Conservation (phyloP, 805 yeast species). For the Teunomyces atbi region DNA sequence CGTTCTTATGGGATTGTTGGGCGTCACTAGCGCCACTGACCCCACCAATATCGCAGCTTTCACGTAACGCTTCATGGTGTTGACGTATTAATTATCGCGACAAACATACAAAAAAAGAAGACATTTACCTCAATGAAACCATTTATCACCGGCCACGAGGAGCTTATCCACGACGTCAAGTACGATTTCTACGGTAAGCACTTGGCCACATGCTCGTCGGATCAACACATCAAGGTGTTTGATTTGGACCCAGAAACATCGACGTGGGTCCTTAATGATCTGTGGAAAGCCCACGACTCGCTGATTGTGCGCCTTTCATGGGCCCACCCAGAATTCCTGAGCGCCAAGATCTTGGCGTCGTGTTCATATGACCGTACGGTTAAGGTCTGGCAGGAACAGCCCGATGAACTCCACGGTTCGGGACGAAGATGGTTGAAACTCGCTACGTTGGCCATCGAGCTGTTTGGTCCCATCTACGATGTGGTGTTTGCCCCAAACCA, state of each 20-base stretch:
- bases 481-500: conserved; percentile 88
- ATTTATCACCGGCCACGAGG: conserved; percentile 88
- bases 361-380: conserved; percentile 89
- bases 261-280: conserved; percentile 83
- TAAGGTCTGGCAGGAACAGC: conserved; percentile 87
- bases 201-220: conserved; percentile 92
- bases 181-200: conserved; percentile 93
- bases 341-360: conserved; percentile 78
- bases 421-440: conserved; percentile 81
- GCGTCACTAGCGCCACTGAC: conserved; percentile 25
- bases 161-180: conserved; percentile 82
- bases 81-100: too few relatives aligned
- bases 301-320: conserved; percentile 78
- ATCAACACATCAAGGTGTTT: conserved; percentile 88
- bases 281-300: conserved; percentile 95
- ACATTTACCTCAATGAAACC: conserved; percentile 47
- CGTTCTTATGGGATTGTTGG: conserved; percentile 51
- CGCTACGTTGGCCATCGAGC: conserved; percentile 73
- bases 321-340: conserved; percentile 87
- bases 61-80: conserved; percentile 1
- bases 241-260: conserved; percentile 64
- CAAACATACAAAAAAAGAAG: not conserved
- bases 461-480: conserved; percentile 85
- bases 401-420: conserved; percentile 70
- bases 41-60: conserved; percentile 13